Evolutionary conservation across 2,329 filamentous ascomycete species (phyloP).

Genomic region (Ophiosphaerella korrae): DNA sequence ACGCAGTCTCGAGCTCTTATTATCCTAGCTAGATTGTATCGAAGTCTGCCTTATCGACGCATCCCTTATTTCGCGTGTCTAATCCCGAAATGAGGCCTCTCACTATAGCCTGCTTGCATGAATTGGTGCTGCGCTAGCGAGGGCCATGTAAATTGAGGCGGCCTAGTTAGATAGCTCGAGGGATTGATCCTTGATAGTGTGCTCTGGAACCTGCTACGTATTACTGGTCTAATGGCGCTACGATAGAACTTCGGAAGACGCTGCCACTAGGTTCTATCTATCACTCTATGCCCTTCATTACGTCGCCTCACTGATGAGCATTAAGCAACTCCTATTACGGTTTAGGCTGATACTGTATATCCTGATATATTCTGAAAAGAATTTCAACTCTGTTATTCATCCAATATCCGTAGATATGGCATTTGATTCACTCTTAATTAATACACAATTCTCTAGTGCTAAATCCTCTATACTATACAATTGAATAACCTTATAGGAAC

Average conservation of each 20-base stretch:
- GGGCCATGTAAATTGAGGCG: constrained; percentile 1
- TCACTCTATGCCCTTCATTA: not conserved
- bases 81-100: constrained; percentile 5
- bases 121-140: constrained; percentile 6
- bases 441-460: no score
- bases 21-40: constrained; percentile 3
- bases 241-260: constrained; percentile 3
- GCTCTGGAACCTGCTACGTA: constrained; percentile 7
- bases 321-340: not conserved
- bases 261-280: constrained; percentile 2
- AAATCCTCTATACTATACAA: no score
- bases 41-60: constrained; percentile 6
- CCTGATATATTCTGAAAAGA: no score
- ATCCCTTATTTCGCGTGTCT: constrained; percentile 6
- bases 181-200: constrained; percentile 5
- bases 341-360: no score
- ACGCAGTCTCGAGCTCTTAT: constrained; percentile 7
- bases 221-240: constrained; percentile 5
- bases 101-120: constrained; percentile 5
- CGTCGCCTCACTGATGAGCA: not conserved
- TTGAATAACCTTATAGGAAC: no score
- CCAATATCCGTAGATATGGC: no score
- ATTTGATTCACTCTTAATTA: no score
- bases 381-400: no score
- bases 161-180: constrained; percentile 1